A percentile compares a stretch with the other conserved stretches of the same genome.
Evolutionary conservation across 768 basidiomycete species (phyloP).

Genomic region (Hericium erinaceus): DNA sequence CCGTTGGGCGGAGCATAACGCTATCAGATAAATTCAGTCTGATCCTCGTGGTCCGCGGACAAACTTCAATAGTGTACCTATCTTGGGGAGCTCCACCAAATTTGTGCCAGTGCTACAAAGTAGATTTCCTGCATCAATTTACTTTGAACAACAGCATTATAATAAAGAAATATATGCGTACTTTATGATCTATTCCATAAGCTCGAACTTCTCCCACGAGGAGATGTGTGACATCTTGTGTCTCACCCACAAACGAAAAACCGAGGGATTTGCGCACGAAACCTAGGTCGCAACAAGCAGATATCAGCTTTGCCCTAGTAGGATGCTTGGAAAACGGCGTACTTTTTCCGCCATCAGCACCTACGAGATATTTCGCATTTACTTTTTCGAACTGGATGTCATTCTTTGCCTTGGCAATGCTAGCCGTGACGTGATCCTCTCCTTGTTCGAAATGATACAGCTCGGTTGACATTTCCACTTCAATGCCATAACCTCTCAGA

Average conservation of each 20-base stretch:
- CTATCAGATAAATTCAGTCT: not conserved
- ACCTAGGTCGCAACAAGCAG: not conserved
- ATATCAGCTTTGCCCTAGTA: not conserved
- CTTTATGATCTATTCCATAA: not conserved
- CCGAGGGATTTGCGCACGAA: not conserved
- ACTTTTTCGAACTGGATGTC: not conserved
- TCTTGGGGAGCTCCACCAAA: not conserved
- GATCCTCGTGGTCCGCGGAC: not conserved
- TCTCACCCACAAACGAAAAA: not conserved
- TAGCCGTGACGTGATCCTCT: not conserved
- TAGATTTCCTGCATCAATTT: not conserved
- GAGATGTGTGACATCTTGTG: not conserved
- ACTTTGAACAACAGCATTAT: not conserved
- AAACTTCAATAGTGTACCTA: not conserved
- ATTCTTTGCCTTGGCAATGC: not conserved
- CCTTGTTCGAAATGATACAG: not conserved
- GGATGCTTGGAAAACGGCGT: not conserved
- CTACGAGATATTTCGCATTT: not conserved
- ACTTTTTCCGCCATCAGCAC: constrained; percentile 6
- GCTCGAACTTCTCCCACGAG: not conserved
- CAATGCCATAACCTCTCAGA: not conserved
- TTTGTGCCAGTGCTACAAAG: not conserved
- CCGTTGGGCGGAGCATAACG: not conserved
- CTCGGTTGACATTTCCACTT: not conserved
- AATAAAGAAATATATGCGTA: not conserved